Evolutionary conservation across 495 filamentous ascomycete genomes (phyloP).

Genomic region (Aspergillus cristatus): DNA sequence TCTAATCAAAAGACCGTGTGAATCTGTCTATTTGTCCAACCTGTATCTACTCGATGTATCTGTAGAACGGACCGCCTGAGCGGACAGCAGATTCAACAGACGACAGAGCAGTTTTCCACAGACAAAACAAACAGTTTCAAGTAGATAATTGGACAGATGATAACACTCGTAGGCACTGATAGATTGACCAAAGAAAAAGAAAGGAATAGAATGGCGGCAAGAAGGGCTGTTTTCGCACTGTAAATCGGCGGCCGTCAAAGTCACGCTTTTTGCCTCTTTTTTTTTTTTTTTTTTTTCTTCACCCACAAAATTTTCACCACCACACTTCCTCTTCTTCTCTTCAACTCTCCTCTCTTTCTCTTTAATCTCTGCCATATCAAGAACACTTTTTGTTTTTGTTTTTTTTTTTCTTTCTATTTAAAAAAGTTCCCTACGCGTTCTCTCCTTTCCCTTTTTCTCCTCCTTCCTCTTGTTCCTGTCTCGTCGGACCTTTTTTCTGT

Average conservation of each 20-base stretch:
- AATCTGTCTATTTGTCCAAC: no score
- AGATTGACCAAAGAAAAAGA: slow-evolving; percentile 18
- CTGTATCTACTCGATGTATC: no score
- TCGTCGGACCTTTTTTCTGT: slow-evolving; percentile 20
- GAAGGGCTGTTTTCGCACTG: no score
- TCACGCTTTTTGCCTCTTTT: slow-evolving; percentile 24
- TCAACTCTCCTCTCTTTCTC: slow-evolving; percentile 23
- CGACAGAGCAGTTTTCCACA: no score
- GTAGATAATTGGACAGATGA: no score
- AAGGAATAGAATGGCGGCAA: slow-evolving; percentile 10
- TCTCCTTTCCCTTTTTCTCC: slow-evolving; percentile 13
- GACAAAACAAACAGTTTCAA: no score
- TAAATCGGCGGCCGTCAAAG: no score
- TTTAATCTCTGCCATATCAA: slow-evolving; percentile 7
- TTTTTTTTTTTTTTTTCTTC: slow-evolving; percentile 16
- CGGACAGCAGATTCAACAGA: no score
- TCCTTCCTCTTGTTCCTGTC: slow-evolving; percentile 28
- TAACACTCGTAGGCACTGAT: no score
- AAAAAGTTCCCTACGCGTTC: slow-evolving; percentile 17
- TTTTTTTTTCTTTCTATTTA: slow-evolving; percentile 21
- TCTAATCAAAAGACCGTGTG: no score
- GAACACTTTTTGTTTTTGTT: slow-evolving; percentile 17
- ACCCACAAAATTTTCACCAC: slow-evolving; percentile 30
- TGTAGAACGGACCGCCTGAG: no score
- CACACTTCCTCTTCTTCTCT: slow-evolving; percentile 22